Evolutionary conservation across 495 filamentous ascomycete genomes (phyloP).

Genomic region (Hypoxylon subgilvum): DNA sequence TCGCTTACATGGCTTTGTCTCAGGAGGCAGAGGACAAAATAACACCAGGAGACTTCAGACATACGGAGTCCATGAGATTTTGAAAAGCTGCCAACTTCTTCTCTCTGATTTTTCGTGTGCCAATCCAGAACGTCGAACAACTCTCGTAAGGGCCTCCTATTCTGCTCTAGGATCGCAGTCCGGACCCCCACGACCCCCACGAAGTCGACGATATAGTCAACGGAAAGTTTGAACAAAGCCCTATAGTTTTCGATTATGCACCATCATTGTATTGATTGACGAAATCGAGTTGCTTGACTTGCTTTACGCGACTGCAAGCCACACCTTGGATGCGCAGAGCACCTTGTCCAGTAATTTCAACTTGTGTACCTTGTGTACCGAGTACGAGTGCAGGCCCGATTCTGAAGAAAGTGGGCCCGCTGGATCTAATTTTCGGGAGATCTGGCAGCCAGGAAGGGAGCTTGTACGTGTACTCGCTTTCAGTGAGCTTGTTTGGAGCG

Average conservation of each 20-base stretch:
- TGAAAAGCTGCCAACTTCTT: background rate
- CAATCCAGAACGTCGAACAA: constrained; percentile 2
- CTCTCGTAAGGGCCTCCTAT: background rate
- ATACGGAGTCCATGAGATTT: background rate
- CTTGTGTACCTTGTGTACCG: too few relatives aligned
- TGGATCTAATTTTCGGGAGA: too few relatives aligned
- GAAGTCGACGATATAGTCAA: constrained; percentile 2
- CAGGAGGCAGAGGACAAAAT: background rate
- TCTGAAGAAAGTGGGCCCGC: too few relatives aligned
- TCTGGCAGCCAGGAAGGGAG: constrained; percentile 2
- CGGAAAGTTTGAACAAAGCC: background rate
- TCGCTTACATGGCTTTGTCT: too few relatives aligned
- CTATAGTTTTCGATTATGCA: background rate
- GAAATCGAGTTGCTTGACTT: background rate
- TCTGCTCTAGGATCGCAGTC: background rate
- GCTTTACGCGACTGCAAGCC: background rate
- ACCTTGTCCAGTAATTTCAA: background rate
- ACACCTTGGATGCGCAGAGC: background rate
- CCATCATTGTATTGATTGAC: too few relatives aligned
- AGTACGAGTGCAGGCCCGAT: too few relatives aligned
- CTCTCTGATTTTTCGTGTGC: background rate
- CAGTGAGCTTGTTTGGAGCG: background rate
- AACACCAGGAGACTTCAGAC: background rate
- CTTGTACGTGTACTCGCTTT: too few relatives aligned
- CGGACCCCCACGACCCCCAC: background rate